These are phyloP conservation scores for Lycium ferocissimum DNA, from an alignment of 257 asterid genomes.

Conservation along the genomic window DNA sequence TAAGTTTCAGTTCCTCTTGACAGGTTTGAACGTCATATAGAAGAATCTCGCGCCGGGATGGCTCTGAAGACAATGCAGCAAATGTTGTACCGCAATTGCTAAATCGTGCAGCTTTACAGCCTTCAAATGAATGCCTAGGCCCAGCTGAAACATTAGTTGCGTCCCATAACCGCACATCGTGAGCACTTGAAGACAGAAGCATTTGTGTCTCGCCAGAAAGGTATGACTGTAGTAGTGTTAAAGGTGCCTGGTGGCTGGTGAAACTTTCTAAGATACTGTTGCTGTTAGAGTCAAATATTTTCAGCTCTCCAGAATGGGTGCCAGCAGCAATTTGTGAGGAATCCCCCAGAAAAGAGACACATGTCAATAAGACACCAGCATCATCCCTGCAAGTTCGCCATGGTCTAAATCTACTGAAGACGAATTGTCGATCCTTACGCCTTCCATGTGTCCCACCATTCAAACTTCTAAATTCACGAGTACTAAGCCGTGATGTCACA, in stretches of 20 bases:
- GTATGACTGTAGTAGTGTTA: constrained; percentile 78
- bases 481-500: constrained; percentile 84
- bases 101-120: constrained; percentile 84
- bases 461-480: constrained; percentile 81
- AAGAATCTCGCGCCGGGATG: constrained; percentile 81
- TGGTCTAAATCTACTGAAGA: constrained; percentile 93
- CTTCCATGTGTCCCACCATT: constrained; percentile 83
- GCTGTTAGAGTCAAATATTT: constrained; percentile 83
- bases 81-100: constrained; percentile 77
- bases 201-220: constrained; percentile 68
- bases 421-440: constrained; percentile 94
- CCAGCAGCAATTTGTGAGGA: constrained; percentile 84
- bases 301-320: constrained; percentile 89
- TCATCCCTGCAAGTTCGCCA: constrained; percentile 98
- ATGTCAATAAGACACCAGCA: constrained; percentile 66
- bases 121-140: constrained; percentile 87
- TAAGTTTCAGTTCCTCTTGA: constrained; percentile 67
- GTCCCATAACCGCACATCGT: constrained; percentile 92
- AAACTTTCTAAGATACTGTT: constrained; percentile 70
- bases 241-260: constrained; percentile 82
- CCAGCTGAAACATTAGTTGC: constrained; percentile 77
- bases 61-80: constrained; percentile 76
- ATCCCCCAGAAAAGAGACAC: constrained; percentile 86
- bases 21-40: constrained; percentile 74
- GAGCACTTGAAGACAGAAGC: constrained; percentile 80